Evolutionary conservation across 2,329 filamentous ascomycete species (phyloP), one percentile per base, ranked within the genome.

Genomic region (Xylaria sp.): DNA sequence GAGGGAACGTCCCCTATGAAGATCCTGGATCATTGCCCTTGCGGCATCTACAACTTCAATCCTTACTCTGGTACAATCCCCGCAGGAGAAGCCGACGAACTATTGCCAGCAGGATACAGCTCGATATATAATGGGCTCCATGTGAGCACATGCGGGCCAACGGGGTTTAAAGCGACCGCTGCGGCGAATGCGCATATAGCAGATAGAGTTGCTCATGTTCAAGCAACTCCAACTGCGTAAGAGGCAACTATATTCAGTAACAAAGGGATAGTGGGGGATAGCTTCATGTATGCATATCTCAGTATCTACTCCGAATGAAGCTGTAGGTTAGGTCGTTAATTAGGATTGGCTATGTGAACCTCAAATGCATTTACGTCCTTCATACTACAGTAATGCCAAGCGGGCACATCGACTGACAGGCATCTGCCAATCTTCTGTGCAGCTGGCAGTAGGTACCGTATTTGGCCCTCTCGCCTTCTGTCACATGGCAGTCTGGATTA

Each of bases 11-110:
- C 82, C 9, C 70, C 80, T n/a, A 83, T 82, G 73, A 78, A 84
- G 40, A 79, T 87, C 38, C 74, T 77, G 1, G 73, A 81, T 43
- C 73, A 73, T 15, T 87, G 84, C 68, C 72, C 79, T 17, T 85
- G 81, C 61, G 82, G 83, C 3, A 75, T 85, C 51, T 85, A 85
- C 76, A 86, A 86, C 73, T 86, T 82, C 75, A 86, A 86, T 61
- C 79, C 82, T 14, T 86, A 83, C 63, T 82, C 84, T 0, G 83
- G 83, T 14, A 81, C 77, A 1, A 73, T 85, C 2, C 82, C 83
- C 2, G 73, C 73, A 0, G 70, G 74, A 14, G 23, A 65, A 15
- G 67, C 71, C 9, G 78, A 81, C 57, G 68, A 72, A 51, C 75
- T 81, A 1, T 71, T 73, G 50, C 69, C 76, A 2, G 74, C 69